These are phyloP conservation scores for Pseudognaphalium luteoalbum DNA, from an alignment of 129 eudicot genomes.

Conservation along the genomic window DNA sequence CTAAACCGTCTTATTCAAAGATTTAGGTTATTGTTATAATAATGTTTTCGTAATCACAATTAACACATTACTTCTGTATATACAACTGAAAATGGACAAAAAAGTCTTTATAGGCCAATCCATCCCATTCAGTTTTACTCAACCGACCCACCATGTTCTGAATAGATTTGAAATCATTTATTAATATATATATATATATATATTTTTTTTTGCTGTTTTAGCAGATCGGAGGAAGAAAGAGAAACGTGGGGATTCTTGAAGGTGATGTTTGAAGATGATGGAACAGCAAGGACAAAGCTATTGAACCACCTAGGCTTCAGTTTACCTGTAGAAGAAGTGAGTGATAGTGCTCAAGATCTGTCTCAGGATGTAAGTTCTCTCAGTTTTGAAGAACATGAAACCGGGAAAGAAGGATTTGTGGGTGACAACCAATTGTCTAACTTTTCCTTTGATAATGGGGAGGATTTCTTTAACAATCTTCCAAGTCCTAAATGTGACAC, in stretches of 20 bases:
- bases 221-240: conserved; percentile 75
- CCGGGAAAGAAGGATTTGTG: conserved; percentile 34
- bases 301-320: conserved; percentile 81
- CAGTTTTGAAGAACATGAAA: conserved; percentile 45
- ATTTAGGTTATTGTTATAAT: background rate
- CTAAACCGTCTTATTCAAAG: background rate
- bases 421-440: conserved; percentile 33
- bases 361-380: conserved; percentile 57
- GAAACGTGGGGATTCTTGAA: conserved; percentile 94
- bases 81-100: background rate
- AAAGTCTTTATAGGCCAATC: background rate
- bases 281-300: conserved; percentile 83
- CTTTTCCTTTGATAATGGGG: conserved; percentile 56
- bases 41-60: background rate
- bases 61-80: background rate
- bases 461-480: conserved; percentile 92
- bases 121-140: background rate
- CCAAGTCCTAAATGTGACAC: conserved; percentile 90
- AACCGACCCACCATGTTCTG: background rate
- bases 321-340: conserved; percentile 60
- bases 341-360: conserved; percentile 41
- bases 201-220: background rate
- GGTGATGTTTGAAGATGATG: conserved; percentile 93
- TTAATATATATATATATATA: no score
- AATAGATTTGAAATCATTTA: background rate